Base-by-base conservation (phyloP, 176 grass and related monocot species). In the Oryza meridionalis region DNA sequence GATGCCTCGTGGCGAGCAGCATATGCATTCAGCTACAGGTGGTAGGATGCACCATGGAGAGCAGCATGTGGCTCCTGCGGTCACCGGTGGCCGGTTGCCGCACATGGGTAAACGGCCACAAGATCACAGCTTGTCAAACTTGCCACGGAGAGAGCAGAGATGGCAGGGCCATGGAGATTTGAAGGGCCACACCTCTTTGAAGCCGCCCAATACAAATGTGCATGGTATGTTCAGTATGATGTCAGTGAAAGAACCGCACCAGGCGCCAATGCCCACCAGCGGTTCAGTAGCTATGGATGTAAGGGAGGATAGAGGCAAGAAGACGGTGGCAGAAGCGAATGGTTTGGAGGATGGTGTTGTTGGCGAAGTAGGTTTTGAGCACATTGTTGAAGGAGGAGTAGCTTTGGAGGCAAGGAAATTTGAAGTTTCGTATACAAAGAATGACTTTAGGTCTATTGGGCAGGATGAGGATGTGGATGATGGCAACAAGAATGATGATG, bases 401-500 rank as follows among this genome's bases (percentile, higher is more conserved):
- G 27, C 53, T 73, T 50, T 33, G 7, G 73, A 78, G 58, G 64
- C 38, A 55, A 68, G 67, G 24, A 85, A 87, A 16, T 74, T 13
- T n/a, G 32, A 85, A 65, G 14, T 69, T 50, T 90, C 74, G 24
- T 29, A 42, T 62, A 79, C 69, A 31, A 88, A 78, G 68, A 71
- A 81, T 19, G 69, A 84, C 14, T 31, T 74, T 86, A 71, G 72
- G 70, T 85, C 82, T 76, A 32, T 63, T 53, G 59, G 63, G 26
- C 47, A 86, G 16, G 53, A 49, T 79, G 84, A 69, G 44, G 79
- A 73, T 49, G 67, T 35, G 19, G 72, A 73, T 7, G 69, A 58
- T 61, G 50, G 44, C 55, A 63, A 65, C 13, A 69, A 68, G 49
- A 65, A 86, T 47, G 65, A 90, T 35, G 78, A 86, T 83, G 45